Base-by-base conservation (phyloP, 108 stramenopile genomes). In the Conticribra weissflogii region DNA sequence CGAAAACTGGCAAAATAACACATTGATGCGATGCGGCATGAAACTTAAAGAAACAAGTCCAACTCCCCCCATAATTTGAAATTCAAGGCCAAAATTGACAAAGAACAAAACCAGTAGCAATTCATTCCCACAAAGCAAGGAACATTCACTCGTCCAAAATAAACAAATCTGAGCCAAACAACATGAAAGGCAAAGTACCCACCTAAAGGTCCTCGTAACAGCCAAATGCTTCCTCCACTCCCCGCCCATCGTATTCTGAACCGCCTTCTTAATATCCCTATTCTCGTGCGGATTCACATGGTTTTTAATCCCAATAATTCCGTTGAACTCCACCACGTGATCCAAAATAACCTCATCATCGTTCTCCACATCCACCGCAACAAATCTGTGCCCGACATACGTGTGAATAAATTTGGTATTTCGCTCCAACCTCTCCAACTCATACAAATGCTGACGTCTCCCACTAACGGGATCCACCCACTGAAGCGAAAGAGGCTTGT, bases 161-260 rank as follows among this genome's bases (percentile, higher is more conserved):
- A 12, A 1, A 32, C 3, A 17, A 33, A 14, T 3, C 18, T 14
- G 19, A 33, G 18, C 29, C n/a, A 33, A 30, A 30, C 12, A 58
- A n/a, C n/a, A 33, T 58, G 15, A 12, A 17, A 27, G 2, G 1
- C 21, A 22, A 24, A 15, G 17, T 1, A 58, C 57, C 3, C 23
- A 44, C 46, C 48, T 72, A 52, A 87, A 91, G 18, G 89, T 91
- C 46, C 89, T 74, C 28, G 64, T 67, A 1, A 88, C 75, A 24
- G 54, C 68, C 27, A 71, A 57, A 48, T 91, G 85, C n/a, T 74
- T 71, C 15, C 8, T 56, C 89, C 89, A 91, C 48, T 88, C 84
- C 15, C 58, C 50, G 0, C 44, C 18, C 57, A 88, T 72, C 0
- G 79, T 83, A 0, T 23, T 14, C 17, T 72, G 53, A 3, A 91